Evolutionary conservation across 768 basidiomycete species (phyloP), one percentile per base, ranked within the genome.

Genomic region (Pulveroboletus frians): DNA sequence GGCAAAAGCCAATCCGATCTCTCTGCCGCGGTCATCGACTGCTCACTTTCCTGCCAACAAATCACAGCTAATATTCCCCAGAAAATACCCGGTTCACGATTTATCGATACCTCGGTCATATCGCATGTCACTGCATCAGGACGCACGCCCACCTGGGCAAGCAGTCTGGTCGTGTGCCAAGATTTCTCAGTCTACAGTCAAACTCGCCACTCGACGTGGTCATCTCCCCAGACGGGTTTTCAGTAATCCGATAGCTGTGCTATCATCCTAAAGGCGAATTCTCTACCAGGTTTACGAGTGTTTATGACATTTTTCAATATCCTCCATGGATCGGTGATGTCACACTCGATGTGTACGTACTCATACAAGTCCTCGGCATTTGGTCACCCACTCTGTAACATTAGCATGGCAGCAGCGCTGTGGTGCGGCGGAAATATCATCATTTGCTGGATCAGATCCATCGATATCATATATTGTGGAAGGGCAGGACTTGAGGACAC

Each of bases 131-230:
- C 42, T 52, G 23, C 48, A 38, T 1, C 42, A 50, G 23, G 49
- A 57, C 20, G 34, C 30, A 11, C 41, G 29, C 32, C 37, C 39
- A 43, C 40, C 51, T 37, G 53, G 43, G 45, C 51, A 56, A 20
- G 32, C 8, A 29, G 23, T 65, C 27, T 66, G 65, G 65, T 65
- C 65, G 30, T 66, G 65, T 56, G 65, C 65, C 29, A 66, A 69
- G 42, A 66, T 66, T 11, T 55, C 65, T 0, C 65, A 47, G 21
- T 66, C 65, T 31, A 18, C 50, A 30, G 14, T 35, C 7, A 66
- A 66, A 42, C 60, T 54, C n/a, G 52, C 63, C 38, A 54, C 65
- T 50, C 65, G 65, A 52, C 52, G 54, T n/a, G 52, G 58, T 9
- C 46, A 54, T 17, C 4, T 47, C 3, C 50, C 53, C 50, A 52